Evolutionary conservation across 2,329 filamentous ascomycete genomes (phyloP).

Genomic region (Metarhizium robertsii): DNA sequence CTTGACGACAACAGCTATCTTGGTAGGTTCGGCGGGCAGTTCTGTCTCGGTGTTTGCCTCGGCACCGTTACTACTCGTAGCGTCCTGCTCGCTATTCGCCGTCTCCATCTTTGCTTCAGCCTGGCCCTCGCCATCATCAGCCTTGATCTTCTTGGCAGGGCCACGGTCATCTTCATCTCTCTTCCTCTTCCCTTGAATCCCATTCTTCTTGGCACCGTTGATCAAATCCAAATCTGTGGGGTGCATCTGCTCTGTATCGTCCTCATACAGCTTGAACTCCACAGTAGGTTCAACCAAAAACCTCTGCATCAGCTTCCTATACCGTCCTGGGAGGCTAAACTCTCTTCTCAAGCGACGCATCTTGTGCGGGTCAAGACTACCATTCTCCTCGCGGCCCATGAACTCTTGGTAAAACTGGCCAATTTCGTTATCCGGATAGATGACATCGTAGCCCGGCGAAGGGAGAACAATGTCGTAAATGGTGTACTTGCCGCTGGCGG

Average conservation of each 20-base stretch:
- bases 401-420: slow-evolving; percentile 78
- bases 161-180: slow-evolving; percentile 7
- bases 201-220: slow-evolving; percentile 24
- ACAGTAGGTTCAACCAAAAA: slow-evolving; percentile 57
- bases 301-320: slow-evolving; percentile 72
- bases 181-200: slow-evolving; percentile 6
- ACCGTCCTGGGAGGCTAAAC: slow-evolving; percentile 78
- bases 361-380: slow-evolving; percentile 67
- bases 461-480: slow-evolving; percentile 89
- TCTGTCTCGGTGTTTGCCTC: slow-evolving; percentile 15
- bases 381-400: slow-evolving; percentile 74
- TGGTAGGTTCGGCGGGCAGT: slow-evolving; percentile 14
- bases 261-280: slow-evolving; percentile 59
- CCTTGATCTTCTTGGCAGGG: slow-evolving; percentile 4
- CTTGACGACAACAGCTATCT: slow-evolving; percentile 60
- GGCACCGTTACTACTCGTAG: slow-evolving; percentile 6
- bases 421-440: slow-evolving; percentile 77
- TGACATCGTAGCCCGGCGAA: slow-evolving; percentile 81
- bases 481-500: slow-evolving; percentile 61
- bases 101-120: background rate
- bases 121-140: slow-evolving; percentile 2
- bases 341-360: slow-evolving; percentile 86
- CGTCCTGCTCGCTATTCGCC: background rate
- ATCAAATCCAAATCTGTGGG: slow-evolving; percentile 75
- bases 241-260: slow-evolving; percentile 74